Base-by-base conservation (phyloP, 2,329 filamentous ascomycete genomes). In the Exophiala spinifera region DNA sequence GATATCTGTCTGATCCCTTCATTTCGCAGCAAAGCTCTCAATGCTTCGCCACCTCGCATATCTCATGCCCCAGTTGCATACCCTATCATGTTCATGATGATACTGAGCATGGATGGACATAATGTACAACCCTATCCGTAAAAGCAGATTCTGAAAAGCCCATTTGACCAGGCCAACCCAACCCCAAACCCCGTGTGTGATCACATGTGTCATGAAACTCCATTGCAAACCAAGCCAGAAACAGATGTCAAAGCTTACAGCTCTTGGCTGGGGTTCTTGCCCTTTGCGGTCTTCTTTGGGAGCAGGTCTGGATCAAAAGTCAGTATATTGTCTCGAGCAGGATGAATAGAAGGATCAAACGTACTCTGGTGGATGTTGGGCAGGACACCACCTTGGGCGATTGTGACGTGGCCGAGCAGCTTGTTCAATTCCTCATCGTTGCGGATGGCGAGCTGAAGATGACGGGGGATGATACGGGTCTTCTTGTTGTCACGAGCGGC, bases 401-500 rank as follows among this genome's bases (percentile, higher is more conserved):
- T 96, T 73, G 91, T 96, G 77, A 96, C 91, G 74, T 95, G 90
- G 55, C 91, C 91, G 63, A 96, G 83, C 61, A 95, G 87, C 85
- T 96, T 97, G 88, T 97, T 96, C 88, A 97, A 77, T 79, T 99
- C 94, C 84, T 97, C 92, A 76, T 97, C 92, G 80, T 96, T 96
- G 72, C 94, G 87, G 81, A 99, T 99, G 78, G 94, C 94, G 67
- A 99, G 90, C 82, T 99, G 94, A 45, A 99, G 85, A 78, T 99
- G 94, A 77, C 94, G 91, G 64, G 94, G 94, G 60, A 97, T 99
- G 80, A 99, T 99, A 88, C 94, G 91, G 64, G 92, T 99, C 88
- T 97, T 97, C 89, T 99, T 99, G 87, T 97, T 96, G 81, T 99
- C 94, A 69, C 94, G 92, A 63, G 94, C 94, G 69, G 94, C 94